Base-by-base conservation (phyloP, 495 filamentous ascomycete genomes). In the Podospora anserina region DNA sequence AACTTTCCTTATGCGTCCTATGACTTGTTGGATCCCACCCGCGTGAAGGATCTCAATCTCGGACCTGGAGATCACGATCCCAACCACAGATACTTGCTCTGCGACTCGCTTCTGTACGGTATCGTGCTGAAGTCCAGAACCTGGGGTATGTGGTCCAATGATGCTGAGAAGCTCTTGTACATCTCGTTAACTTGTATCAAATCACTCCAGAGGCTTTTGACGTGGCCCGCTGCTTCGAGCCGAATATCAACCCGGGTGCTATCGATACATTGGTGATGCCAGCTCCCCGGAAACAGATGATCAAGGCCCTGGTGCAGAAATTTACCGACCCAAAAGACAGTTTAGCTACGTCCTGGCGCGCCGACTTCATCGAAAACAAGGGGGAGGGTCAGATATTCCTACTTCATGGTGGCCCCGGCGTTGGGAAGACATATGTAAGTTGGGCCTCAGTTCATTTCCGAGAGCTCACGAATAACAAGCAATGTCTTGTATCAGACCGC, bases 361-460 rank as follows among this genome's bases (percentile, higher is more conserved):
- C 71, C 61, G 81, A 83, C 64, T 73, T 79, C 16, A 70, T 83
- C 19, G 61, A 70, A 1, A 75, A 77, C 16, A 82, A 82, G 69
- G 81, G 81, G 56, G 68, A 78, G 7, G 82, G 81, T 0, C 69
- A 82, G 1, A 79, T 83, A 49, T 75, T 86, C n/a, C 75, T 86
- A 0, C 77, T 87, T 0, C 81, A 84, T 44, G 84, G 84, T 0
- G 74, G 68, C 0, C 84, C 84, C 3, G 84, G 84, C 0, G 78
- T 82, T 0, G 82, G 82, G 3, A 82, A 83, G 68, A 82, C 82
- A 20, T 61, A 1, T 75, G 62, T 60, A 81, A 80, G 6, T 20
- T 20, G 20, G 20, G 20, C 20, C 20, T 20, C 20, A 20, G 20
- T 20, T 20, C 19, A 20, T 20, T 20, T 20, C 20, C 20, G 19